A percentile compares a stretch with the other conserved stretches of the same genome.
These are phyloP conservation scores for Fusarium penzigii DNA, from an alignment of 2,329 filamentous ascomycete genomes.

Conservation along the genomic window DNA sequence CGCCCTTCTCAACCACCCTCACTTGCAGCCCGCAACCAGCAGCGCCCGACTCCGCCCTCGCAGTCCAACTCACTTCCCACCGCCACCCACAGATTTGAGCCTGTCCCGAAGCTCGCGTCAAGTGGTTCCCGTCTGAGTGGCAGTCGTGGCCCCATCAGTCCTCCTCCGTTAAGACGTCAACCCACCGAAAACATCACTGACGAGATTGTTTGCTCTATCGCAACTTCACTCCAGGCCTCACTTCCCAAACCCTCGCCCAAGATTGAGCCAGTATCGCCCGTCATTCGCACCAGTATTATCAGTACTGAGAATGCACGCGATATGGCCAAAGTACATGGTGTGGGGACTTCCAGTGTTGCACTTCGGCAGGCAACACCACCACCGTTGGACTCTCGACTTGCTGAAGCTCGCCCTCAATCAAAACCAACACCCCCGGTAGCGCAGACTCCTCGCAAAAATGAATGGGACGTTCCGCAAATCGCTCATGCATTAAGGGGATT, in stretches of 20 bases:
- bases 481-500: constrained; percentile 41
- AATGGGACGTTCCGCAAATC: constrained; percentile 48
- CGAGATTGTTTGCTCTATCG: background rate
- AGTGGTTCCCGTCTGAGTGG: constrained; percentile 1
- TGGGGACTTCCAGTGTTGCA: constrained; percentile 15
- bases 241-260: background rate
- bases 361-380: constrained; percentile 28
- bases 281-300: constrained; percentile 1
- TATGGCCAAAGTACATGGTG: constrained; percentile 25
- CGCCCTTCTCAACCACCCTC: background rate
- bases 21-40: background rate
- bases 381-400: constrained; percentile 10
- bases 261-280: constrained; percentile 4
- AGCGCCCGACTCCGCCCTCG: background rate
- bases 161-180: constrained; percentile 29
- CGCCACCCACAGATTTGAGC: background rate
- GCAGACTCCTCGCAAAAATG: constrained; percentile 26
- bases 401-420: constrained; percentile 10
- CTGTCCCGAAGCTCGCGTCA: constrained; percentile 6
- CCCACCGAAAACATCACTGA: constrained; percentile 3
- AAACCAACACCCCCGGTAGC: constrained; percentile 17
- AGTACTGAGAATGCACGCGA: constrained; percentile 20
- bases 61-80: background rate
- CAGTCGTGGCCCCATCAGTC: constrained; percentile 29
- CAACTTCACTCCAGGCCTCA: background rate